Evolutionary conservation across 805 yeast species (phyloP).

Genomic region (Wickerhamiella qilinensis): DNA sequence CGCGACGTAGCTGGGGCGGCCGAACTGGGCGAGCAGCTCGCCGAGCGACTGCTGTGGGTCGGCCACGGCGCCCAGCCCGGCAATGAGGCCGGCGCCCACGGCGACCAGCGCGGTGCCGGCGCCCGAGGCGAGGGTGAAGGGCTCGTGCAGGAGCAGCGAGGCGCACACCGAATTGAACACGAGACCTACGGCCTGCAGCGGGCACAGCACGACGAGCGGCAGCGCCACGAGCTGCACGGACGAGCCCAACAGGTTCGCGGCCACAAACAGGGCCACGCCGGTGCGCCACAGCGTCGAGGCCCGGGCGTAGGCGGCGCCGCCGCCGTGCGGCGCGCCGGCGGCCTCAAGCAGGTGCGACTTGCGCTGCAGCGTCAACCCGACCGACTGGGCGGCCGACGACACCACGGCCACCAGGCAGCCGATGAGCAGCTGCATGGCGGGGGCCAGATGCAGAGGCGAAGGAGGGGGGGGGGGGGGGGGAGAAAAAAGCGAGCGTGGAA

Average conservation of each 20-base stretch:
- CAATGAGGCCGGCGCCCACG: slow-evolving; percentile 62
- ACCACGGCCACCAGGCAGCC: slow-evolving; percentile 59
- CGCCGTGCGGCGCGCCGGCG: slow-evolving; percentile 13
- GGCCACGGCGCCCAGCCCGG: slow-evolving; percentile 47
- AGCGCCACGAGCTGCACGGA: slow-evolving; percentile 69
- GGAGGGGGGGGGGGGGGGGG: too few species aligned
- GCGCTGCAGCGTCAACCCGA: slow-evolving; percentile 70
- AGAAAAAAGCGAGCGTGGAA: too few species aligned
- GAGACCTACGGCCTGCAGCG: slow-evolving; percentile 75
- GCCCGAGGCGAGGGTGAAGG: slow-evolving; percentile 39
- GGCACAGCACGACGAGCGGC: slow-evolving; percentile 65
- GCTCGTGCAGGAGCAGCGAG: slow-evolving; percentile 47
- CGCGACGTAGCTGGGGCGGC: slow-evolving; percentile 31
- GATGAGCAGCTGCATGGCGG: slow-evolving; percentile 22
- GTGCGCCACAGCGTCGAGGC: slow-evolving; percentile 44
- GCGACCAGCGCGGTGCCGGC: slow-evolving; percentile 54
- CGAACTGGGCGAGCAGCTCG: slow-evolving; percentile 30
- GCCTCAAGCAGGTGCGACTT: slow-evolving; percentile 47
- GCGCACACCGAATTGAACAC: slow-evolving; percentile 73
- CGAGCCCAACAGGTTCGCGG: slow-evolving; percentile 66
- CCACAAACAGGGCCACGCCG: slow-evolving; percentile 55
- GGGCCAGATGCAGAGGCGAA: too few species aligned
- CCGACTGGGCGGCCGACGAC: slow-evolving; percentile 64
- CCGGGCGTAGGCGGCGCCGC: slow-evolving; percentile 27
- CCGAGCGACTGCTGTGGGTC: slow-evolving; percentile 37